Evolutionary conservation across 2,329 filamentous ascomycete species (phyloP).

Genomic region (Aspergillus neoniger): DNA sequence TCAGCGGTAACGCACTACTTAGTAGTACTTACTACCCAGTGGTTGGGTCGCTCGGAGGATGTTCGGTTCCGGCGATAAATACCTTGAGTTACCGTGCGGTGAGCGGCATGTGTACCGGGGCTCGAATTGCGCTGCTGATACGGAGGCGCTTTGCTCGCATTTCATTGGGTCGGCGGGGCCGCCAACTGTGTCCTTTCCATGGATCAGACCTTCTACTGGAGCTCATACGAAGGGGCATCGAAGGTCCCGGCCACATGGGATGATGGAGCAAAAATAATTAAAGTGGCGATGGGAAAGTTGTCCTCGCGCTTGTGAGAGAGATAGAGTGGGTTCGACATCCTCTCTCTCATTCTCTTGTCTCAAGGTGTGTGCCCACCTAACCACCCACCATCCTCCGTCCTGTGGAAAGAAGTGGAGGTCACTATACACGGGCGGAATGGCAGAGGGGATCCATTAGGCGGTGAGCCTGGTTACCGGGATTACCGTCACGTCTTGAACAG

Average conservation of each 20-base stretch:
- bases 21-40: neutral
- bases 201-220: slow-evolving; percentile 12
- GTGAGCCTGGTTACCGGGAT: slow-evolving; percentile 2
- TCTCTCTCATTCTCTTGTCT: neutral
- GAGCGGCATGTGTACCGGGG: neutral
- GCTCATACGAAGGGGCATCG: slow-evolving; percentile 11
- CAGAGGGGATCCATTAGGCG: neutral
- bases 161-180: slow-evolving; percentile 13
- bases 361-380: too few relatives aligned
- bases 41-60: slow-evolving; percentile 13
- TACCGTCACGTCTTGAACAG: neutral
- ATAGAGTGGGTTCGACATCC: neutral
- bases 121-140: neutral
- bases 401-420: slow-evolving; percentile 3
- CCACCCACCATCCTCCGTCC: neutral
- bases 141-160: neutral
- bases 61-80: slow-evolving; percentile 19
- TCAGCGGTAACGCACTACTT: slow-evolving; percentile 1
- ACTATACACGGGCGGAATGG: slow-evolving; percentile 1
- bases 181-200: slow-evolving; percentile 15
- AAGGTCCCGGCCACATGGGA: slow-evolving; percentile 3
- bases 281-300: slow-evolving; percentile 14
- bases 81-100: slow-evolving; percentile 5
- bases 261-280: slow-evolving; percentile 6
- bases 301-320: neutral